Base-by-base conservation (phyloP, 2,329 filamentous ascomycete species). In the Pseudogymnoascus sp. region DNA sequence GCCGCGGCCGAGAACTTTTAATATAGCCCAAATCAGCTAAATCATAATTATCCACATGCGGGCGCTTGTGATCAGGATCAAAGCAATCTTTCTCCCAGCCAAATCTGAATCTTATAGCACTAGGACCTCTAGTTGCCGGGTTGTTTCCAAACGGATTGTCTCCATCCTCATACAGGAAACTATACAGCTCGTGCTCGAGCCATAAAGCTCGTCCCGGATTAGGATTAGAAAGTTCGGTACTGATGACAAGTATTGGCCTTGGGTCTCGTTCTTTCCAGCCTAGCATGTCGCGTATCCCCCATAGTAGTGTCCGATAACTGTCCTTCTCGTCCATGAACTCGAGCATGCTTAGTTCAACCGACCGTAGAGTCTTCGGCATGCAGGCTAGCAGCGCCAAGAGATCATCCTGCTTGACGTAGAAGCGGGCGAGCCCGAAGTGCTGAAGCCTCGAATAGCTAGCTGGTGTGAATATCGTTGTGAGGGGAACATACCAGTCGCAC, bases 291-390 rank as follows among this genome's bases (percentile, higher is more conserved):
- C 68, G 66, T 6, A 70, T 67, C 2, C 61, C 63, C 36, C 62
- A 29, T 8, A 72, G 64, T 4, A 72, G 55, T 8, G 64, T 55
- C 37, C 64, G 15, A 40, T 64, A 66, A 35, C 64, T 48, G 29
- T 35, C 42, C 7, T 10, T 2, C 9, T 61, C 37, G 52, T 45
- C 27, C 12, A 70, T 1, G 25, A 74, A 74, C 2, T 7, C 8
- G 0, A 76, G 64, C 10, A 70, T 72, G 48, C 72, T 75, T 5
- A 77, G 64, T 29, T 77, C 69, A 0, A 76, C 63, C 1, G 71
- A 72, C 8, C 67, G 65, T 0, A 75, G 21, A 0, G 70, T 71
- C 0, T 21, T 6, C 3, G 72, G 73, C 0, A 77, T 59, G 0
- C 58, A 60, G 1, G 55, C 39, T 12, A 77, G 69, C 1, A 75